Percentiles rank a stretch among this genome's conserved stretches.
phyloP scores from a whole-genome alignment of 2,329 filamentous ascomycete species.

The Monilinia polystroma region DNA sequence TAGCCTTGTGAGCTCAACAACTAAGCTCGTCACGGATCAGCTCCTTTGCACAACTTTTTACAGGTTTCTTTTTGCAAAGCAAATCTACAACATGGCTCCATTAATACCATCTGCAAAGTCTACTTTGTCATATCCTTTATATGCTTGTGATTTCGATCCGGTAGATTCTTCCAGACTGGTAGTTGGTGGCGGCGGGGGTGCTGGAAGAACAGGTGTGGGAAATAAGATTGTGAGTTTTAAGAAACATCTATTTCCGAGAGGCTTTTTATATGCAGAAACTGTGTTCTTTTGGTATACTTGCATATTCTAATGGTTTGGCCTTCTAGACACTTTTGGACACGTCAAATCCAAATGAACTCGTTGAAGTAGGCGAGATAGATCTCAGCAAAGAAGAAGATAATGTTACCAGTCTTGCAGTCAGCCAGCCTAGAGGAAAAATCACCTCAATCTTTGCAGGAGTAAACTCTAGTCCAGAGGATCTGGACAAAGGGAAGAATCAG shows the following conservation, averaged over 20 bases:
- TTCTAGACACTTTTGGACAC: conserved; percentile 39
- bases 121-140: conserved; percentile 77
- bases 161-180: conserved; percentile 72
- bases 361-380: conserved; percentile 68
- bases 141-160: conserved; percentile 84
- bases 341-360: conserved; percentile 44
- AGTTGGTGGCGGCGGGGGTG: conserved; percentile 84
- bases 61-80: background rate
- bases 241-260: background rate
- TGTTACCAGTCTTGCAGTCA: conserved; percentile 76
- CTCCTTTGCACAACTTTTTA: background rate
- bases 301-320: background rate
- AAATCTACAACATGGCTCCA: conserved; percentile 34
- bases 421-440: conserved; percentile 56
- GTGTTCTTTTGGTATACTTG: background rate
- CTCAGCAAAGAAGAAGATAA: conserved; percentile 85
- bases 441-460: conserved; percentile 71
- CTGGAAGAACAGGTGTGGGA: conserved; percentile 74
- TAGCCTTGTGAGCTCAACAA: conserved; percentile 20
- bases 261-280: background rate
- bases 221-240: conserved; percentile 73
- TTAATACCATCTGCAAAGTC: conserved; percentile 38
- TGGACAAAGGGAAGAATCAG: conserved; percentile 74
- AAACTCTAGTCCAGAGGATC: conserved; percentile 73
- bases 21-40: background rate